phyloP scores from a whole-genome alignment of 345 rosid genomes.

The Syzygium grande region DNA sequence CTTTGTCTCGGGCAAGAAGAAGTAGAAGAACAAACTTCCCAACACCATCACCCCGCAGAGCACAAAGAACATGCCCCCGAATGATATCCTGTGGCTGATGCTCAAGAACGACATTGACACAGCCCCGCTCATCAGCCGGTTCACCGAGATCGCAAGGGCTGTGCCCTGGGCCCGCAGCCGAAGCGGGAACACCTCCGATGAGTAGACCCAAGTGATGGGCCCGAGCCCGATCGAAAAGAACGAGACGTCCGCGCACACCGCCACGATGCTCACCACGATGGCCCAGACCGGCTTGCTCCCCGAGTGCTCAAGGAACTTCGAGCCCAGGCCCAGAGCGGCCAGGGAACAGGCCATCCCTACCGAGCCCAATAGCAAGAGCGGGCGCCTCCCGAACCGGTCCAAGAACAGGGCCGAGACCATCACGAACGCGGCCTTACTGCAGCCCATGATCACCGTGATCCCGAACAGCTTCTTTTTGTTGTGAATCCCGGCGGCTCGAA shows the following conservation, averaged over 20 bases:
- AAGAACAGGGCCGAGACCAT: constrained; percentile 33
- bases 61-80: constrained; percentile 14
- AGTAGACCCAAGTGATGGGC: constrained; percentile 19
- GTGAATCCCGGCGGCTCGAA: constrained; percentile 34
- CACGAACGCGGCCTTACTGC: constrained; percentile 30
- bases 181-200: constrained; percentile 10
- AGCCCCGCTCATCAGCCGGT: constrained; percentile 13
- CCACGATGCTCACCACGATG: constrained; percentile 5
- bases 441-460: constrained; percentile 42
- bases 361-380: constrained; percentile 15
- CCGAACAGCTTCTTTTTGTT: constrained; percentile 27
- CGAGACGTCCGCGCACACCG: constrained; percentile 13
- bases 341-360: constrained; percentile 9
- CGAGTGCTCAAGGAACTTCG: constrained; percentile 10
- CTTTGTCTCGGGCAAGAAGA: constrained; percentile 28
- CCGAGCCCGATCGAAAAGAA: constrained; percentile 17
- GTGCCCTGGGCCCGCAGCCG: constrained; percentile 12
- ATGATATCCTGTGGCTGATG: constrained; percentile 1
- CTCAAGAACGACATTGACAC: constrained; percentile 17
- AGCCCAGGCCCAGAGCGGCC: constrained; percentile 9
- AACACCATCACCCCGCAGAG: constrained; percentile 12
- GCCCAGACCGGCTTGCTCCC: constrained; percentile 11
- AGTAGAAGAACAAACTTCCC: constrained; percentile 24
- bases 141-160: constrained; percentile 12
- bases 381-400: constrained; percentile 47